Base-by-base conservation (phyloP, 495 filamentous ascomycete genomes). In the Viridothelium virens region DNA sequence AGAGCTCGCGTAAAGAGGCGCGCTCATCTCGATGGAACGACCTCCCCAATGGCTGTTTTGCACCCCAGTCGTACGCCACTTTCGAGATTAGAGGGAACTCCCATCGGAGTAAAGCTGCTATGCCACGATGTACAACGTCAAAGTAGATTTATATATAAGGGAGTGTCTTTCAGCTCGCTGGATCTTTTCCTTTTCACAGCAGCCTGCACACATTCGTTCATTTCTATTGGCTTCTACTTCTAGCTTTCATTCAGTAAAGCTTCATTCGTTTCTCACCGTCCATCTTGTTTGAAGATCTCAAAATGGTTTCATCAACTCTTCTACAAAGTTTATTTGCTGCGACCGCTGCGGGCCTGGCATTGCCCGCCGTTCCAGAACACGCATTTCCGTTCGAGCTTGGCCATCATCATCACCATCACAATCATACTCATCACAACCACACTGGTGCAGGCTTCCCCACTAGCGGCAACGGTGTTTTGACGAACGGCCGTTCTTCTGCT, bases 251-350 rank as follows among this genome's bases (percentile, higher is more conserved):
- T 36, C 25, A 31, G 18, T 31, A 36, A 59, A 59, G 53, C 53
- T 59, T 59, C 10, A 5, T 34, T 59, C 31, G 31, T 59, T 59
- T 16, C 53, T 34, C 5, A 36, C 3, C 5, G 36, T 10, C 11
- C n/a, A n/a, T 59, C 31, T 7, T 59, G 33, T 59, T 31, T 7
- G 36, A 33, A 59, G 7, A 7, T 36, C 53, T 59, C 25, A 59
- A 59, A 59, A 59, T 59, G 53, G 31, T 59, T 59, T 59, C 53
- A 31, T 59, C 53, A 6, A 59, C 53, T 4, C 53, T 59, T 59
- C 36, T 59, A 31, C 53, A 59, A 59, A 59, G 25, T 14, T 59
- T 59, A 6, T 59, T 59, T 36, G 31, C 18, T 36, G 53, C 53
- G 7, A 59, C 53, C 36, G 53, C 53, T 59, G 53, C 53, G 31